Percentiles rank a stretch among this genome's conserved stretches.
phyloP scores from a whole-genome alignment of 208 protist genomes.

The Porcisia hertigi region DNA sequence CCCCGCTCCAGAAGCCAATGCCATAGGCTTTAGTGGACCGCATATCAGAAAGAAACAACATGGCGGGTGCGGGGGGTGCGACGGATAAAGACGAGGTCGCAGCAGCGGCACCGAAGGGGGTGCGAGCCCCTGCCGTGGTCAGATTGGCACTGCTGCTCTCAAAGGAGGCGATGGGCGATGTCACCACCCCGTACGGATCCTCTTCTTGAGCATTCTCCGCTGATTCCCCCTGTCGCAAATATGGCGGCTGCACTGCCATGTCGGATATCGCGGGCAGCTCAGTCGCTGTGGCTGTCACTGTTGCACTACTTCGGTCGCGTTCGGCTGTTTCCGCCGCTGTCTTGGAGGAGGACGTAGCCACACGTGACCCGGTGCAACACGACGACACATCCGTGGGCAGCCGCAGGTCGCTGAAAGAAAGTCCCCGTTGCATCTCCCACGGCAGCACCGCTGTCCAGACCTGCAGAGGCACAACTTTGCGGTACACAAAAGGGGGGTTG shows the following conservation, averaged over 20 bases:
- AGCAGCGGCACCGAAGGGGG: background rate
- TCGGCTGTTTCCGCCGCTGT: background rate
- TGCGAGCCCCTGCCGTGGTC: background rate
- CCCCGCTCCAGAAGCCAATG: constrained; percentile 85
- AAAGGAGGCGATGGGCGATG: constrained; percentile 4
- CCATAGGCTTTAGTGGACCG: constrained; percentile 25
- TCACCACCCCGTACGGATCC: constrained; percentile 70
- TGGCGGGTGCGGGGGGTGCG: constrained; percentile 10
- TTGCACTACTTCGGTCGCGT: background rate
- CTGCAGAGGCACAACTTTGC: constrained; percentile 52
- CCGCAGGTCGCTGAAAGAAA: constrained; percentile 58
- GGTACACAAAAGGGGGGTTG: constrained; percentile 19
- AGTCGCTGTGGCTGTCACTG: background rate
- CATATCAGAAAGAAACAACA: constrained; percentile 51
- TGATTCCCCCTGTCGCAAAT: background rate
- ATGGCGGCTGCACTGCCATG: constrained; percentile 2
- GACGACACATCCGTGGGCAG: constrained; percentile 18
- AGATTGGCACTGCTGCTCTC: background rate
- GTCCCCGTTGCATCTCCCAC: constrained; percentile 86
- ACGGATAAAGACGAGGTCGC: background rate
- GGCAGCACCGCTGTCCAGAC: constrained; percentile 85
- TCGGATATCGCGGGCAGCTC: background rate
- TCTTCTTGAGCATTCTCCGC: constrained; percentile 37
- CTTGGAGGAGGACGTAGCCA: background rate
- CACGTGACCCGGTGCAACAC: background rate